Base-by-base conservation (phyloP, 1,139 yeast species). In the Candida pseudoviswanathii region DNA sequence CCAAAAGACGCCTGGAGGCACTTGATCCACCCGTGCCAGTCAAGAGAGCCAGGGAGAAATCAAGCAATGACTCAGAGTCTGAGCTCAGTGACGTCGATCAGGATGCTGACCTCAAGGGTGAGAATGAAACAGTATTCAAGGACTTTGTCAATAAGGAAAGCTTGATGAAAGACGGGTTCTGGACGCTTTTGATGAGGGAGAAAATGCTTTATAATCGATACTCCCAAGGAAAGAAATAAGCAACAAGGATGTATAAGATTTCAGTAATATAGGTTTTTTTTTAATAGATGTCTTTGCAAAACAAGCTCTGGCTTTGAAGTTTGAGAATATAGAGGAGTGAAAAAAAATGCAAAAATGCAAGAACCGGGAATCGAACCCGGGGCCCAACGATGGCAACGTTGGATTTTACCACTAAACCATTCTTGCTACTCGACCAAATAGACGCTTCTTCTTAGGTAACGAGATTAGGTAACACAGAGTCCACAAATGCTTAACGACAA, bases 351-450 rank as follows among this genome's bases (percentile, higher is more conserved):
- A 42, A 33, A 33, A 49, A 45, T 56, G 60, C 60, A 58, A 55
- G 51, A 53, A 53, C 60, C 59, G 56, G 58, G 58, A 55, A 55
- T 55, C 58, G 58, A 54, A 54, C 58, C 58, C 49, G 56, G 58
- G 58, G 57, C 58, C 58, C 58, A 54, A 53, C 57, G 57, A 54
- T 54, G 57, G 57, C 57, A 54, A 54, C 57, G 57, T 53, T 54
- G 57, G 57, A 55, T 55, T 55, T 55, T 55, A 55, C 58, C 58
- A 55, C 58, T 55, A 55, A 55, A 55, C 58, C 58, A 55, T 51
- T 51, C 45, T 42, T 42, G 45, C 45, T 24, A 24, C 29, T 41
- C 11, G 9, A 31, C 32, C 24, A 39, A 30, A n/a, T 21, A 5
- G 4, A 7, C n/a, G 34, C 24, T 26, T 27, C 16, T 5, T 4